A percentile compares a stretch with the other conserved stretches of the same genome.
These are phyloP conservation scores for Penicillium cataractarum DNA, from an alignment of 495 filamentous ascomycete species.

Conservation along the genomic window DNA sequence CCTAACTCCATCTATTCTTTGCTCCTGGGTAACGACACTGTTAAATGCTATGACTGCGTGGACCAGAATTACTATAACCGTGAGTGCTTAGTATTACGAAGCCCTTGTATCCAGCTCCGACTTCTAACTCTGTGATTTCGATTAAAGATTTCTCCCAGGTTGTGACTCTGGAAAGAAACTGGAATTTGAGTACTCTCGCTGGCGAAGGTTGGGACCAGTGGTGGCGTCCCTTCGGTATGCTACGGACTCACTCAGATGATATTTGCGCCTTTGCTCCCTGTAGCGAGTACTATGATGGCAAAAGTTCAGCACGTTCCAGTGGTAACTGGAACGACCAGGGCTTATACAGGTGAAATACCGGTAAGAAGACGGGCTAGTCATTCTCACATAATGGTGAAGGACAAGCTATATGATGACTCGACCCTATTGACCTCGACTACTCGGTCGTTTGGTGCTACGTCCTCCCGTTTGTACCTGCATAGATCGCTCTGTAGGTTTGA, in stretches of 20 bases:
- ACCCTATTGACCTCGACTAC: too few species aligned
- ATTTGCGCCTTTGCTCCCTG: constrained; percentile 1
- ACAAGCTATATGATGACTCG: too few species aligned
- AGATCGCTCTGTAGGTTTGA: too few species aligned
- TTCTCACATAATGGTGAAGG: too few species aligned
- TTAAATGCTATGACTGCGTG: constrained; percentile 17
- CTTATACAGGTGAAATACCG: too few species aligned
- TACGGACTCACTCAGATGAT: not conserved
- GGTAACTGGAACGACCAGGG: not conserved
- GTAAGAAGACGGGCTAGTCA: too few species aligned
- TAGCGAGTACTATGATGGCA: not conserved
- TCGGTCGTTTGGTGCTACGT: too few species aligned
- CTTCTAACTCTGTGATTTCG: not conserved
- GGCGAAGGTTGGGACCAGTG: not conserved
- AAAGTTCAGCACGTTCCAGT: not conserved
- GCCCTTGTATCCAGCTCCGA: not conserved
- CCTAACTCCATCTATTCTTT: constrained; percentile 13
- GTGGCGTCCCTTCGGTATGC: not conserved
- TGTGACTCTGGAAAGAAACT: constrained; percentile 16
- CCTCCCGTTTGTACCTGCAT: too few species aligned
- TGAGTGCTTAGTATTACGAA: not conserved
- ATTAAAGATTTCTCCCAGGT: constrained; percentile 14
- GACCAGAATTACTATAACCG: constrained; percentile 16
- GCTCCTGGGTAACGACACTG: constrained; percentile 14
- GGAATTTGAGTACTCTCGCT: constrained; percentile 11